Evolutionary conservation across 2,329 filamentous ascomycete genomes (phyloP).

Genomic region (Talaromyces sp.): DNA sequence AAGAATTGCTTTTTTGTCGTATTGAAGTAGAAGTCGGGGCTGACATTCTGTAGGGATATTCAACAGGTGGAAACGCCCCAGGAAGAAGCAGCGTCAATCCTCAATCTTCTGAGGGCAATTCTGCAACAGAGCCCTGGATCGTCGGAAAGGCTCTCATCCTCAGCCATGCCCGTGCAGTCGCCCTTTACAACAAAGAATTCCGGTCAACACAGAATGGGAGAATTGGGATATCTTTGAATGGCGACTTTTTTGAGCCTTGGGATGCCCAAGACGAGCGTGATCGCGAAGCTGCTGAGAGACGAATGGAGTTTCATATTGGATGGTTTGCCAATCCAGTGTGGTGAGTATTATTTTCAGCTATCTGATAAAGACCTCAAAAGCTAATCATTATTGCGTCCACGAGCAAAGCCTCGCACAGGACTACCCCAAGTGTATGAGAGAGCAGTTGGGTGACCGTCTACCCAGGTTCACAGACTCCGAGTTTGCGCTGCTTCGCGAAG

Average conservation of each 20-base stretch:
- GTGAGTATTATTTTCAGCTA: not conserved
- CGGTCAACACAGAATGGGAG: constrained; percentile 22
- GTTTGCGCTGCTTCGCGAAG: constrained; percentile 21
- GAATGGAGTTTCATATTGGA: constrained; percentile 28
- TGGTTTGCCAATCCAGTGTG: constrained; percentile 30
- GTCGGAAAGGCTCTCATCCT: constrained; percentile 28
- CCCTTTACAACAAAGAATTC: constrained; percentile 25
- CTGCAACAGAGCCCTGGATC: constrained; percentile 26
- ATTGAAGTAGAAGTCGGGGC: not conserved
- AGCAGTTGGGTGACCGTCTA: constrained; percentile 23
- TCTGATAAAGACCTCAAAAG: not conserved
- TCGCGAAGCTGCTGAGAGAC: constrained; percentile 24
- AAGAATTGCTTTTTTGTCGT: not conserved
- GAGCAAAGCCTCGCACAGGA: constrained; percentile 22
- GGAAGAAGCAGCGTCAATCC: constrained; percentile 21
- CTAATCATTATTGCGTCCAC: not conserved
- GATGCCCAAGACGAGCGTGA: constrained; percentile 23
- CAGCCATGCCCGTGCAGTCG: constrained; percentile 25
- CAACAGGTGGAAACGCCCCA: constrained; percentile 15
- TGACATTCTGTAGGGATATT: not conserved
- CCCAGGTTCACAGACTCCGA: constrained; percentile 23
- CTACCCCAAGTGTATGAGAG: constrained; percentile 24
- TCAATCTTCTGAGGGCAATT: constrained; percentile 19
- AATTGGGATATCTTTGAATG: constrained; percentile 24
- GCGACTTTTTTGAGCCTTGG: constrained; percentile 29